Percentiles rank a stretch among this genome's conserved stretches.
phyloP scores from a whole-genome alignment of 495 filamentous ascomycete genomes.

The Neurospora africana region DNA sequence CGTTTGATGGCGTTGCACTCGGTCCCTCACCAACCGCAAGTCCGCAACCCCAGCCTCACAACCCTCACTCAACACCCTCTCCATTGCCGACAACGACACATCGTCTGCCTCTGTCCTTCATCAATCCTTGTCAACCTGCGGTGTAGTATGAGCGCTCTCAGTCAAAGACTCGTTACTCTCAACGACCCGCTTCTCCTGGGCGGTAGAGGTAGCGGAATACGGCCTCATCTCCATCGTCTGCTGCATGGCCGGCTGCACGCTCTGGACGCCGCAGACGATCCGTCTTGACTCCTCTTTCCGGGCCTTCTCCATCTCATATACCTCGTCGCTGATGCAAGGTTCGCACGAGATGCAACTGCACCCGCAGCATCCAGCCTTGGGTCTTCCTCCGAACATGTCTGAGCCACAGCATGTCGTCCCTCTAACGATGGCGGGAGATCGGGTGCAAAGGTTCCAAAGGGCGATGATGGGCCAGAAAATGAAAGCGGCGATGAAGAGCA shows the following conservation, averaged over 20 bases:
- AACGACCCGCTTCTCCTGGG: background rate
- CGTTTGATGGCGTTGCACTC: background rate
- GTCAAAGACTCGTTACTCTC: background rate
- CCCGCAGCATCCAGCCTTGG: background rate
- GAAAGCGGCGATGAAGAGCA: constrained; percentile 3
- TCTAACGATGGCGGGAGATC: background rate
- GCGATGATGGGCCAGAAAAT: constrained; percentile 2
- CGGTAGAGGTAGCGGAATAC: background rate
- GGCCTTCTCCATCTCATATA: background rate
- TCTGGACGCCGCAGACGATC: background rate
- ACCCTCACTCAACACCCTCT: background rate
- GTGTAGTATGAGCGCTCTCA: background rate
- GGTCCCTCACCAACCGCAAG: background rate
- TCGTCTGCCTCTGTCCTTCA: background rate
- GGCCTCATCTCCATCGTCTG: constrained; percentile 1
- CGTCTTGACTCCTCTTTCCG: background rate
- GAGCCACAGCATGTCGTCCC: background rate
- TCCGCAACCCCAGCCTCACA: background rate
- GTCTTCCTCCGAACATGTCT: background rate
- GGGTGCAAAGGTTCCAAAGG: constrained; percentile 5
- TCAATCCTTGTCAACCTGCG: background rate
- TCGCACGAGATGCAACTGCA: background rate
- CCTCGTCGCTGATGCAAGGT: constrained; percentile 5
- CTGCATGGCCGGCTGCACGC: background rate
- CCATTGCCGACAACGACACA: background rate